These are phyloP conservation scores for Adenanthera pavonina DNA, from an alignment of 306 rosid genomes.

Conservation along the genomic window DNA sequence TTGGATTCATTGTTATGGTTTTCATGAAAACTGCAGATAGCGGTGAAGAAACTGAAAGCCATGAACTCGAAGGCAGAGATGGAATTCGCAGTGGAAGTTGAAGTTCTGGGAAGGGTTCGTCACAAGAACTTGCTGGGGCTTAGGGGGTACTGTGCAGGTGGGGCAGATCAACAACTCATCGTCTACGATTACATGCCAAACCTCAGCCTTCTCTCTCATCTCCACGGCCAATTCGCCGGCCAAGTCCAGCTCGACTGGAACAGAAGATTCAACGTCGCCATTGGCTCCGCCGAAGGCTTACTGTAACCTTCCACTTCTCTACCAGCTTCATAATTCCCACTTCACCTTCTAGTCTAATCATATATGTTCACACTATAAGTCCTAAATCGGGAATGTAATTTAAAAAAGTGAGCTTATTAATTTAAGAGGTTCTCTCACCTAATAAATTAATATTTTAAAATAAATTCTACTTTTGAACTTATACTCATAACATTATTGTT, in stretches of 20 bases:
- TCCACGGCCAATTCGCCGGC: constrained; percentile 72
- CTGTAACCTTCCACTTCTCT: constrained; percentile 45
- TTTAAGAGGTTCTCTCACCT: too few species aligned
- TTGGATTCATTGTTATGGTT: too few species aligned
- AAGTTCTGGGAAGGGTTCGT: constrained; percentile 88
- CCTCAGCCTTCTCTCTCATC: constrained; percentile 81
- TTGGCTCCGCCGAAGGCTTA: constrained; percentile 89
- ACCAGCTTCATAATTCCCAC: too few species aligned
- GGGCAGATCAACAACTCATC: constrained; percentile 72
- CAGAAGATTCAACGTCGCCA: constrained; percentile 63
- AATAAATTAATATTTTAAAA: too few species aligned
- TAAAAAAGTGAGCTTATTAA: too few species aligned
- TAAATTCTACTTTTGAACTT: too few species aligned
- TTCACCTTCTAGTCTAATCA: too few species aligned
- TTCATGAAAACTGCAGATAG: constrained; percentile 58
- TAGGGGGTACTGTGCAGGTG: constrained; percentile 91
- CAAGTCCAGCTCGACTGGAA: constrained; percentile 78
- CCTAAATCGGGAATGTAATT: too few species aligned
- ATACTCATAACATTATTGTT: too few species aligned
- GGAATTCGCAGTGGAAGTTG: constrained; percentile 98
- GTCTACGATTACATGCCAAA: constrained; percentile 93
- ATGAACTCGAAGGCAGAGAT: constrained; percentile 95
- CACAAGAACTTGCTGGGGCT: constrained; percentile 82
- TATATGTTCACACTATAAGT: too few species aligned
- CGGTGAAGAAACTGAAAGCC: constrained; percentile 80